Base-by-base conservation (phyloP, 139 green algal species). In the Chlamydomonas asymmetrica region DNA sequence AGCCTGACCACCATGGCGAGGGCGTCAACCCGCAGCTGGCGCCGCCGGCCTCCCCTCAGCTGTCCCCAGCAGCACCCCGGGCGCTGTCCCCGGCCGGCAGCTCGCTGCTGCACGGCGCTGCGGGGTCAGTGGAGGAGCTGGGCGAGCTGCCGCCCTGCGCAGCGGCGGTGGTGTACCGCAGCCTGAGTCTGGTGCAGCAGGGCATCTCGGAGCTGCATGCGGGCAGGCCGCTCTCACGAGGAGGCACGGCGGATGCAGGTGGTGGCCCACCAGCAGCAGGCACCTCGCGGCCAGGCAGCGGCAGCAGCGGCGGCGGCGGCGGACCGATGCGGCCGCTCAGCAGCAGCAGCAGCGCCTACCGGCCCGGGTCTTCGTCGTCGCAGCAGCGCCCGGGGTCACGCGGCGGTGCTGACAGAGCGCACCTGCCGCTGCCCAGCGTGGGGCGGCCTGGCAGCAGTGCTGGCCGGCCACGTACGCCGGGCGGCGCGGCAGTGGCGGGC, bases 121-220 rank as follows among this genome's bases (percentile, higher is more conserved):
- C 22, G 9, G 20, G 32, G 13, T 34, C 59, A 2, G 25, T 77
- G 59, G 59, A 77, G 71, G 71, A 77, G 71, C 59, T 77, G 27
- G 63, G 41, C 32, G 71, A 69, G 7, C 57, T 77, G 40, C 71
- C 71, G 22, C 71, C 71, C 13, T 57, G 59, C 4, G 71, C 71
- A 2, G 71, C 71, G 0, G 71, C 71, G 2, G 71, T 34, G 23
- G 38, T 77, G 71, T 77, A 77, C 57, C 71, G 71, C 31, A 70
- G 59, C 1, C 20, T 69, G 43, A 59, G 69, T n/a, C 7, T 77
- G 41, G 71, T 77, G 22, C 31, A 57, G 8, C 29, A 23, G 1
- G 71, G 71, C 3, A 29, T 77, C 22, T 59, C 68, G 71, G 68
- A 75, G 54, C 37, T 75, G 39, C 68, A 38, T 0, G 54, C 65